Base-by-base conservation (phyloP, 192 early-diverging fungal species). In the Borealophlyctis nickersoniae region DNA sequence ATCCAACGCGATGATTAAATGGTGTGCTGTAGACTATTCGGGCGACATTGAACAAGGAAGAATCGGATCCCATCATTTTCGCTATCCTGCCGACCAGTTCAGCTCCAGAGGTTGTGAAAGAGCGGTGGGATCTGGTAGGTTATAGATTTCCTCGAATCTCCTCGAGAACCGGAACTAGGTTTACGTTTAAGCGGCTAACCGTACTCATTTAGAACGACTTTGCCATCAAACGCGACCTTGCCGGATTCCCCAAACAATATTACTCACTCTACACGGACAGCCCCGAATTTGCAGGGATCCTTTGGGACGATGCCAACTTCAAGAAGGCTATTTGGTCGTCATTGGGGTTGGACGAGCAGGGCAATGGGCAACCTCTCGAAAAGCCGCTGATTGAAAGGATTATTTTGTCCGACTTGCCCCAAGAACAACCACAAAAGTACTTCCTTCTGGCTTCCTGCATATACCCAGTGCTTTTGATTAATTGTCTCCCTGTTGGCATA, bases 51-150 rank as follows among this genome's bases (percentile, higher is more conserved):
- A 61, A 66, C 19, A 69, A 77, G 36, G 65, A 75, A n/a, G 75
- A 69, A 14, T 62, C 73, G 9, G 56, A 67, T n/a, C 59, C 56
- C 4, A 80, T 90, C 73, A 85, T 91, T 28, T 89, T 92, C 80
- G 88, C 84, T 11, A 80, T 89, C 11, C 68, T 91, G 14, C 79
- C 75, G 7, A 79, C 77, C 61, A 63, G 75, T 56, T 73, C 73
- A 11, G 75, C 83, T 31, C 72, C 81, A 51, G 79, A 76, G 1
- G 61, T 89, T n/a, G 59, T 69, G 62, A 76, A 86, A 28, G 73
- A 79, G 24, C 82, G 92, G 32, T 92, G 82, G 66, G 84, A 88
- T 66, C 59, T 88, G 33, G 64, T 67, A 52, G 74, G 77, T 2
- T 79, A 81, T 67, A 66, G 74, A 63, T 63, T 58, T 14, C 62